A percentile compares a stretch with the other conserved stretches of the same genome.
Evolutionary conservation across 2,329 filamentous ascomycete genomes (phyloP).

Genomic region (Colletotrichum lentis): DNA sequence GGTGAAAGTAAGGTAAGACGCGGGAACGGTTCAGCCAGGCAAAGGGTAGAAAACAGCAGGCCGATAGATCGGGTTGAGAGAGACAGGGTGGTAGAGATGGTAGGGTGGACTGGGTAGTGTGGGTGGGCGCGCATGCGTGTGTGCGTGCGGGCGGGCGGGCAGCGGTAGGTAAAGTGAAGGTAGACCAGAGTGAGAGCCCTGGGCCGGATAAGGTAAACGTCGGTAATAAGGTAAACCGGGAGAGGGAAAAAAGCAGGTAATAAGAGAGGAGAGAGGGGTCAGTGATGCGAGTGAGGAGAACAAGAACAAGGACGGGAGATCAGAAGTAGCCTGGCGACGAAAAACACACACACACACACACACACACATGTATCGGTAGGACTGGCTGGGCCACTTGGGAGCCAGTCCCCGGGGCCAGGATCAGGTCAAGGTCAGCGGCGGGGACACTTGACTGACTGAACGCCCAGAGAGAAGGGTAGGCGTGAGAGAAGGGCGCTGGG

Average conservation of each 20-base stretch:
- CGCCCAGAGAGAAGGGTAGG: not conserved
- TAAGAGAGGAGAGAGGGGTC: conserved; percentile 24
- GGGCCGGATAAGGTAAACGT: conserved; percentile 4
- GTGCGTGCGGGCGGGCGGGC: not conserved
- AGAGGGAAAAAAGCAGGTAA: conserved; percentile 18
- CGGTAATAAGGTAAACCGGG: conserved; percentile 1
- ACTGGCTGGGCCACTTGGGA: conserved; percentile 30
- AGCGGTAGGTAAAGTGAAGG: not conserved
- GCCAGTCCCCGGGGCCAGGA: conserved; percentile 20
- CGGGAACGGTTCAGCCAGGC: conserved; percentile 25
- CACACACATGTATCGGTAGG: not conserved
- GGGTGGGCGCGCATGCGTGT: not conserved
- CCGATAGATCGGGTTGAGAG: not conserved
- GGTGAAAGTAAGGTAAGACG: conserved; percentile 4
- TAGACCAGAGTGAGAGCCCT: not conserved
- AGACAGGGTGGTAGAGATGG: not conserved
- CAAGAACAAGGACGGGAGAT: conserved; percentile 3
- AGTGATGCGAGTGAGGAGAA: conserved; percentile 17
- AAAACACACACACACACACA: not conserved
- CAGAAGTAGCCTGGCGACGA: conserved; percentile 22
- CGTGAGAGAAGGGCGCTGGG: not conserved
- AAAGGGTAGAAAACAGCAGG: not conserved
- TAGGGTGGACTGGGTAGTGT: not conserved
- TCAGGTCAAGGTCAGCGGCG: conserved; percentile 17
- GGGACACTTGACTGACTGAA: conserved; percentile 5